phyloP scores from a whole-genome alignment of 2,329 filamentous ascomycete species.

The Colletotrichum chrysophilum region DNA sequence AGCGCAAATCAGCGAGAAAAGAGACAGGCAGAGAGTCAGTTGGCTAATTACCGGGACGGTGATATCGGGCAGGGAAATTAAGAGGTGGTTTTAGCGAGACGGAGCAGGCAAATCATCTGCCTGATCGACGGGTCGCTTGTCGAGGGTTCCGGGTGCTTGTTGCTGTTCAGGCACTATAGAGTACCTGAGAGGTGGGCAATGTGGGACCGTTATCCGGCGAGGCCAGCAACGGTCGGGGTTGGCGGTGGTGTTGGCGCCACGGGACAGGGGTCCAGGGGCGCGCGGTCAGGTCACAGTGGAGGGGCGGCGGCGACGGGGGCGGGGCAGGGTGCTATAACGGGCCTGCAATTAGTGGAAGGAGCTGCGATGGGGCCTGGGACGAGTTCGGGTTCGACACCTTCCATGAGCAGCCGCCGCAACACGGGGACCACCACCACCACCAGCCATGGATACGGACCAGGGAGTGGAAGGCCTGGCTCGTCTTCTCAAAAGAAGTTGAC shows the following conservation, averaged over 20 bases:
- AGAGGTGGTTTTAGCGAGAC: not conserved
- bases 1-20: not conserved
- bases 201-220: not conserved
- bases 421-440: not conserved
- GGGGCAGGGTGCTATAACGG: not conserved
- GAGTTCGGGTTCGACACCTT: not conserved
- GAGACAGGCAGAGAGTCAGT: not conserved
- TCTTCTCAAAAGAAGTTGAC: slow-evolving; percentile 13
- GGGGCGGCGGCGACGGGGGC: not conserved
- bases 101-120: not conserved
- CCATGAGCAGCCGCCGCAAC: not conserved
- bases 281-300: not conserved
- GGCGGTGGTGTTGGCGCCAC: not conserved
- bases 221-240: not conserved
- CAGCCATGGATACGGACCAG: not conserved
- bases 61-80: not conserved
- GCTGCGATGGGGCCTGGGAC: not conserved
- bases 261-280: not conserved
- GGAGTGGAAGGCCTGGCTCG: not conserved
- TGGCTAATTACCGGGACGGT: not conserved
- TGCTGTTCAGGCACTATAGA: not conserved
- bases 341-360: slow-evolving; percentile 14
- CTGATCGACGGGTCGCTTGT: not conserved
- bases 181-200: not conserved
- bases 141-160: not conserved